Evolutionary conservation across 1,139 yeast genomes (phyloP).

Genomic region (Lodderomyces metapsilosis): DNA sequence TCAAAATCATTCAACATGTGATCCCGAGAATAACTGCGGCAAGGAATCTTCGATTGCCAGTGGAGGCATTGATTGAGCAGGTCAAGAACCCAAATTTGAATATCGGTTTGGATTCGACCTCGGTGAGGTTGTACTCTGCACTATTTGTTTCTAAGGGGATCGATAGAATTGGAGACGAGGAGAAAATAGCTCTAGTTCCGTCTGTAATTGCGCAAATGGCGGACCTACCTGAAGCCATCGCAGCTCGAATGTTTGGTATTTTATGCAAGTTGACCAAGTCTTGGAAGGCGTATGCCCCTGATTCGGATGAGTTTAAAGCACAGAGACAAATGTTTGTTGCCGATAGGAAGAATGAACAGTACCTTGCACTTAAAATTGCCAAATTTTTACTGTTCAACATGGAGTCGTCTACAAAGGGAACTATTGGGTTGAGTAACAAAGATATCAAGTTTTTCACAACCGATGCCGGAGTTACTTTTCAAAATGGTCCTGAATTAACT

Average conservation of each 20-base stretch:
- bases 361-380: constrained; percentile 46
- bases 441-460: constrained; percentile 63
- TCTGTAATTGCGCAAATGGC: constrained; percentile 48
- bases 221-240: constrained; percentile 30
- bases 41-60: constrained; percentile 57
- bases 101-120: constrained; percentile 43
- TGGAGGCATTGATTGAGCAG: constrained; percentile 59
- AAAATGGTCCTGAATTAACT: constrained; percentile 45
- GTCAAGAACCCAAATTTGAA: constrained; percentile 51
- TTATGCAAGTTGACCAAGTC: constrained; percentile 52
- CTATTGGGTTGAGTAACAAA: constrained; percentile 59
- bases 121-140: constrained; percentile 64
- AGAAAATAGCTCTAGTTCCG: constrained; percentile 45
- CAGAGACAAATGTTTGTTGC: constrained; percentile 30
- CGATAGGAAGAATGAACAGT: constrained; percentile 36
- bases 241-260: constrained; percentile 63
- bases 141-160: constrained; percentile 67
- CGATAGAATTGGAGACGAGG: constrained; percentile 43
- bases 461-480: constrained; percentile 63
- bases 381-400: constrained; percentile 60
- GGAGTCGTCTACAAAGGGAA: constrained; percentile 20
- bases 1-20: constrained; percentile 64
- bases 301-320: constrained; percentile 40
- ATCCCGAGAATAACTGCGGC: constrained; percentile 66
- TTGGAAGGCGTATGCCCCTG: constrained; percentile 53